Evolutionary conservation across 2,329 filamentous ascomycete species (phyloP).

Genomic region (Alternaria sp.): DNA sequence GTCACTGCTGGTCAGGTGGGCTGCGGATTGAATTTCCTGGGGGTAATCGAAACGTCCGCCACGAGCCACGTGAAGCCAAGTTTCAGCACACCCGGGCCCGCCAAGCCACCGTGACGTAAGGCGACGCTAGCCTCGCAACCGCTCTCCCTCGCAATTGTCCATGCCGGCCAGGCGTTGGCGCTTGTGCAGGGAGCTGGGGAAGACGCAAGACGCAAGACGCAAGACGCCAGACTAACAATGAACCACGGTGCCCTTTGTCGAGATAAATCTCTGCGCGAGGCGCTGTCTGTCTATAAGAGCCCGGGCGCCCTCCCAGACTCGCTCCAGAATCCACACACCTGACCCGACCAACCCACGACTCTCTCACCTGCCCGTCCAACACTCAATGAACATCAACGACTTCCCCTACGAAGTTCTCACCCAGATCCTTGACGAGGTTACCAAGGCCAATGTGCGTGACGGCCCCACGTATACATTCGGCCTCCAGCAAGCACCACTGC

Average conservation of each 20-base stretch:
- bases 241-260: constrained; percentile 42
- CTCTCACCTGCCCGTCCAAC: constrained; percentile 18
- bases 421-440: constrained; percentile 60
- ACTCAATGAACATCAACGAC: constrained; percentile 59
- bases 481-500: constrained; percentile 59
- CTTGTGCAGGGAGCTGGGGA: constrained; percentile 37
- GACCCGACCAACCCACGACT: constrained; percentile 26
- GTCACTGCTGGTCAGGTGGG: constrained; percentile 34
- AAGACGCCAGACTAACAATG: constrained; percentile 45
- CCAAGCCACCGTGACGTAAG: constrained; percentile 38
- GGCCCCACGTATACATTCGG: constrained; percentile 63
- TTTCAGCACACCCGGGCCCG: constrained; percentile 18
- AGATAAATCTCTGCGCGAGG: constrained; percentile 38
- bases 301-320: constrained; percentile 16
- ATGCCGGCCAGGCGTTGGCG: constrained; percentile 38
- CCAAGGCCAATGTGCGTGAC: constrained; percentile 58
- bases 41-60: constrained; percentile 27
- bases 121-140: constrained; percentile 31
- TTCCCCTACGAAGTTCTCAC: constrained; percentile 63
- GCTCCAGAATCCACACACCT: constrained; percentile 27
- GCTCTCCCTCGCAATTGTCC: constrained; percentile 34
- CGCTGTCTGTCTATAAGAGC: constrained; percentile 40
- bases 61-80: constrained; percentile 27
- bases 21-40: constrained; percentile 26
- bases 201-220: constrained; percentile 40